Evolutionary conservation across 2,329 filamentous ascomycete species (phyloP), one percentile per base, ranked within the genome.

Genomic region (Aspergillus calidoustus): DNA sequence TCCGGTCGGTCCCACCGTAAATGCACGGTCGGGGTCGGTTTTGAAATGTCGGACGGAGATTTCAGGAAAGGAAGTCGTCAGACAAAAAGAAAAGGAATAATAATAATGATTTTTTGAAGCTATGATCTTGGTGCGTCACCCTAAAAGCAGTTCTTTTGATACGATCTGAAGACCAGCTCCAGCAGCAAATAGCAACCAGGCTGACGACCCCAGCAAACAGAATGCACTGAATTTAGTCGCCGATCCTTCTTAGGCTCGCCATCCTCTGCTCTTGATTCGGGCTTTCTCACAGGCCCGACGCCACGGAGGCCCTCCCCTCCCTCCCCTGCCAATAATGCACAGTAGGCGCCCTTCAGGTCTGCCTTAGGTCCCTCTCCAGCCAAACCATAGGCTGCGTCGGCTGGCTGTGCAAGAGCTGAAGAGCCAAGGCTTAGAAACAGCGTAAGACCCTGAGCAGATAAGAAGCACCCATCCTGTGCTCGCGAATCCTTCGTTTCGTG

Each of bases 41-140:
- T 55, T 25, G 43, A 4, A 17, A 15, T 55, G 53, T n/a, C 15
- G 9, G 19, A 28, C 41, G 41, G 28, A 55, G 53, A 55, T 50
- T 25, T 17, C 43, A 34, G n/a, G 53, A 43, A 15, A 17, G 7
- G 19, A 25, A 38, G 41, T 25, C 15, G 17, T 22, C 25, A 28
- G 25, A 28, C 25, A 28, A 15, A 30, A 22, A 48, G 28, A 48
- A 56, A 17, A 48, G 25, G n/a, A 48, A 34, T 25, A 28, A 19
- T 22, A 57, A 28, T 15, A 43, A 50, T 48, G 30, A n/a, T 17
- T 23, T 56, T 38, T 38, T 34, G 31, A 50, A 57, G 46, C 54
- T 57, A 50, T 57, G 54, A 56, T 56, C 44, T 57, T 44, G 46
- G 54, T 57, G 54, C 53, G 44, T 51, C 55, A 57, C 55, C 55